Evolutionary conservation across 1,284 basidiomycete species (phyloP).

Genomic region (Lignosus rhinocerotis): DNA sequence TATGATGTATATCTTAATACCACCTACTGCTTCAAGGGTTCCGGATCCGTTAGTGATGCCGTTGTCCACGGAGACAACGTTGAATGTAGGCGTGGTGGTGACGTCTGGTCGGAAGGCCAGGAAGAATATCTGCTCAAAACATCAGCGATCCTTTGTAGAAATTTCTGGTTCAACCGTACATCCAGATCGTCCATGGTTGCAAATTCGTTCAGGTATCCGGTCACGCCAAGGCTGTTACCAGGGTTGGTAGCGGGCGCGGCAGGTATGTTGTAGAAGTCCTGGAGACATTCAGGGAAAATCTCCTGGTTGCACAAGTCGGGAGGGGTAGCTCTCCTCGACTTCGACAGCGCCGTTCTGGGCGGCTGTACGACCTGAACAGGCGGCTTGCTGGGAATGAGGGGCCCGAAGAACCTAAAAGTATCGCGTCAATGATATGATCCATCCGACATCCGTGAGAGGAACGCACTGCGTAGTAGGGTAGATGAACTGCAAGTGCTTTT

Average conservation of each 20-base stretch:
- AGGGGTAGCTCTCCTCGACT: slow-evolving; percentile 8
- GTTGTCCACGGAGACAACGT: slow-evolving; percentile 20
- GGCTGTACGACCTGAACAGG: neutral
- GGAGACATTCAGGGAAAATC: slow-evolving; percentile 56
- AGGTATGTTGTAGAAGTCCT: slow-evolving; percentile 49
- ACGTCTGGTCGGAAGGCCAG: slow-evolving; percentile 50
- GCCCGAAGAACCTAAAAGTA: neutral
- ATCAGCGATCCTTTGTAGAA: neutral
- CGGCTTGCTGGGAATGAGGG: neutral
- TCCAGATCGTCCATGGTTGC: slow-evolving; percentile 50
- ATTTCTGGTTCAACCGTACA: slow-evolving; percentile 23
- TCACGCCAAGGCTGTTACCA: slow-evolving; percentile 53
- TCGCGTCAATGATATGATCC: neutral
- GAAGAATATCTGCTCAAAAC: slow-evolving; percentile 45
- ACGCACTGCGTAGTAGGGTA: slow-evolving; percentile 37
- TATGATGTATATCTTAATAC: slow-evolving; percentile 34
- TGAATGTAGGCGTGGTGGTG: slow-evolving; percentile 26
- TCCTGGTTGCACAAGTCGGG: slow-evolving; percentile 13
- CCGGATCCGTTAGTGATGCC: slow-evolving; percentile 35
- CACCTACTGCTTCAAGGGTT: slow-evolving; percentile 22
- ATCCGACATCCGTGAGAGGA: too few relatives aligned
- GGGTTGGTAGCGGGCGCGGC: slow-evolving; percentile 45
- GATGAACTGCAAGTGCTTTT: slow-evolving; percentile 36
- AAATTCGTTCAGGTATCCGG: slow-evolving; percentile 53
- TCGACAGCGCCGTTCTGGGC: slow-evolving; percentile 5